Base-by-base conservation (phyloP, 306 rosid species). In the Datisca glomerata region DNA sequence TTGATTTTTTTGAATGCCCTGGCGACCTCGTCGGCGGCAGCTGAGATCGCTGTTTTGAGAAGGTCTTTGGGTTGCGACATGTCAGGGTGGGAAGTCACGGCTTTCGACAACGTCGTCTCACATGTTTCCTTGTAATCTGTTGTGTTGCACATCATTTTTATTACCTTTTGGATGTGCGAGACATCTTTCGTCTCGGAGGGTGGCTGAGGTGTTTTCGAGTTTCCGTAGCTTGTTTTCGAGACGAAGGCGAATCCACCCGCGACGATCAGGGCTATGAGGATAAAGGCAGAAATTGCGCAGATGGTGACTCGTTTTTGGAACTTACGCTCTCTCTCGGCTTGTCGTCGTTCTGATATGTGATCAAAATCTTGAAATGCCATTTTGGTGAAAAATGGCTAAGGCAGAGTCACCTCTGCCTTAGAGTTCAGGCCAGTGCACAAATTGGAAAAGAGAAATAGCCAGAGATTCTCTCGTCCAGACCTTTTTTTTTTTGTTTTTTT, bases 351-450 rank as follows among this genome's bases (percentile, higher is more conserved):
- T 0, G 81, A 24, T 47, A 89, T 72, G 46, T 70, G 67, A 29
- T 80, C 93, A 38, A 89, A 89, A 66, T 89, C 98, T 37, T 89
- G 95, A 46, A 89, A 84, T 18, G 71, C 98, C 95, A 84, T 81
- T 42, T 27, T 2, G 27, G 21, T 8, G 20, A 12, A 13, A n/a
- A 33, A 44, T 14, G 28, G 44, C 86, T 63, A 80, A 84, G 98
- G 96, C 93, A 84, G 95, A 89, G 91, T 11, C 8, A 1, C 27
- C 83, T 75, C 98, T 78, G 93, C 98, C 95, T 76, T 71, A 69
- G 83, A 43, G 41, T 59, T 22, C 46, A 61, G 37, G 41, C 64
- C 62, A 48, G 18, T 56, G 41, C 44, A 28, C 12, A 46, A 42
- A 43, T 36, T 3, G 44, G 34, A 28, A n/a, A 45, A 11, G 58